These are phyloP conservation scores for Alternaria metachromatica DNA, from an alignment of 2,329 filamentous ascomycete genomes.

Conservation along the genomic window DNA sequence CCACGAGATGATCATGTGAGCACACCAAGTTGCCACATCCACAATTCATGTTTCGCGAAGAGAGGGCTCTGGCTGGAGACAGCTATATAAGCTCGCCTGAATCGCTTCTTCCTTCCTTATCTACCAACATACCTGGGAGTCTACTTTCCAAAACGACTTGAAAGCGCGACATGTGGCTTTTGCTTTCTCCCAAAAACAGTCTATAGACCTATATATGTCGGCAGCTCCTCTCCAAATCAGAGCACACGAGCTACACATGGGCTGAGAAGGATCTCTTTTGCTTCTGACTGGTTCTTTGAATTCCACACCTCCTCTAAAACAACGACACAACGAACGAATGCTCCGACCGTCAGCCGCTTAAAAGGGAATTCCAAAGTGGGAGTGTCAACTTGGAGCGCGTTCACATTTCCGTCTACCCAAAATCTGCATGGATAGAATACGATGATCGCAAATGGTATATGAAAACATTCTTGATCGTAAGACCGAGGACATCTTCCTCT, in stretches of 20 bases:
- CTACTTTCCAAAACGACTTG: neutral
- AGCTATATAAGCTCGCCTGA: neutral
- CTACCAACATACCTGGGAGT: neutral
- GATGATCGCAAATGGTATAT: no score
- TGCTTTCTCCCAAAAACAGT: neutral
- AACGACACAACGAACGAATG: fast-evolving
- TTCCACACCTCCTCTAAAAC: fast-evolving
- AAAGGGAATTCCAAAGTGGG: no score
- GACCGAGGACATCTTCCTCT: no score
- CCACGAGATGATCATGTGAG: fast-evolving
- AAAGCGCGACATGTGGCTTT: neutral
- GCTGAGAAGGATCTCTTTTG: neutral
- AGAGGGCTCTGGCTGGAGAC: neutral
- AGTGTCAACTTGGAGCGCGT: no score
- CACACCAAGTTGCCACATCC: neutral
- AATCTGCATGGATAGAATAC: no score
- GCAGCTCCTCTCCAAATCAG: neutral
- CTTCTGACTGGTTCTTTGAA: fast-evolving
- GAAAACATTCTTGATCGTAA: no score
- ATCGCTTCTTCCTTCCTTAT: neutral
- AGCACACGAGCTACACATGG: neutral
- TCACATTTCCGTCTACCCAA: no score
- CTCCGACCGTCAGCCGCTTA: neutral
- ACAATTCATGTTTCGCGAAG: fast-evolving
- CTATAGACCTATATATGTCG: no score